Conservation (phyloP, 2,329 filamentous ascomycete species). For the Gnomoniopsis smithogilvyi region DNA sequence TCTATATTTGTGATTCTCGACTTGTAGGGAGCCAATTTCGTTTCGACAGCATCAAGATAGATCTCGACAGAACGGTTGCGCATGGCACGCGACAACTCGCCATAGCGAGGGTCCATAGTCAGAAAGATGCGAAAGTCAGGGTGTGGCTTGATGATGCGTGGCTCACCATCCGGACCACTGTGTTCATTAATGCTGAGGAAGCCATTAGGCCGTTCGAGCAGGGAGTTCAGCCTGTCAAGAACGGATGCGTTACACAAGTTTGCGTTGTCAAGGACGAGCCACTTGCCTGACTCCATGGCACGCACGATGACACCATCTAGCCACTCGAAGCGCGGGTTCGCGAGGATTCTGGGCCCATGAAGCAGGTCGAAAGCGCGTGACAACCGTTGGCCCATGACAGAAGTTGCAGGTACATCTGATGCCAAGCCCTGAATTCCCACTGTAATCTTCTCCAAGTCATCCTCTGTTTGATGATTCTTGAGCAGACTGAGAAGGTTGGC, state of each 20-base stretch:
- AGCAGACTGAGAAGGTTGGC: slow-evolving; percentile 50
- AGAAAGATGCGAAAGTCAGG: slow-evolving; percentile 87
- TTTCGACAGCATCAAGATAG: slow-evolving; percentile 56
- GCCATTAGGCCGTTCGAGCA: slow-evolving; percentile 81
- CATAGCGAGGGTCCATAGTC: slow-evolving; percentile 87
- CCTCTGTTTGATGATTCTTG: slow-evolving; percentile 37
- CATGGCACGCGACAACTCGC: slow-evolving; percentile 94
- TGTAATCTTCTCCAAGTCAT: slow-evolving; percentile 36
- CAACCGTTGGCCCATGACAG: slow-evolving; percentile 45
- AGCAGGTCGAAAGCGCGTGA: slow-evolving; percentile 48
- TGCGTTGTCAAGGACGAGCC: slow-evolving; percentile 95
- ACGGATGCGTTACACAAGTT: slow-evolving; percentile 96
- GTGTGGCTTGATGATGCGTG: slow-evolving; percentile 77
- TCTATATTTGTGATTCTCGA: slow-evolving; percentile 45
- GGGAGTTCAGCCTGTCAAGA: slow-evolving; percentile 87
- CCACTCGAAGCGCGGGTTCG: slow-evolving; percentile 89
- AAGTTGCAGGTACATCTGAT: slow-evolving; percentile 38
- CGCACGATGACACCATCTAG: slow-evolving; percentile 89
- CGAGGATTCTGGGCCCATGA: slow-evolving; percentile 52
- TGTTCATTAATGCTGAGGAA: slow-evolving; percentile 91
- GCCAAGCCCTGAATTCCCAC: slow-evolving; percentile 37
- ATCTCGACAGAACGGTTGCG: slow-evolving; percentile 92
- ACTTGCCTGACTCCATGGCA: slow-evolving; percentile 80
- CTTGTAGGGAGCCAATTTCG: slow-evolving; percentile 30
- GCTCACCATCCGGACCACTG: slow-evolving; percentile 75